Conservation (phyloP, 257 asterid genomes). For the Penstemon newberryi region DNA sequence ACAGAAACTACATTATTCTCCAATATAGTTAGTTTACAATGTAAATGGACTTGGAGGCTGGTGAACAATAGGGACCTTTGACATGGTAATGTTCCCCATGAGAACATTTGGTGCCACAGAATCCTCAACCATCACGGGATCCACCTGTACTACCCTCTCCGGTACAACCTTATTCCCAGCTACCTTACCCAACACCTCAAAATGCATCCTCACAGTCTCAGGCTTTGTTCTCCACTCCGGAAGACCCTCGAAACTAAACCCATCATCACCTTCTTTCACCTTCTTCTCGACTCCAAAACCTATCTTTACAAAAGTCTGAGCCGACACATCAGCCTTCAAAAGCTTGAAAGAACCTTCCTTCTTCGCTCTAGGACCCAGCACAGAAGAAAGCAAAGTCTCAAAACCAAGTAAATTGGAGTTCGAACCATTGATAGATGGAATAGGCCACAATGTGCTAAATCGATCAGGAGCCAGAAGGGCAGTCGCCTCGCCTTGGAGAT, state of each 20-base stretch:
- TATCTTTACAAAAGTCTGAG: slow-evolving; percentile 82
- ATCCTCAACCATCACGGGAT: slow-evolving; percentile 70
- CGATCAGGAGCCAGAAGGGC: slow-evolving; percentile 53
- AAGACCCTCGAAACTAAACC: slow-evolving; percentile 41
- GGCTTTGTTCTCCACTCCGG: slow-evolving; percentile 90
- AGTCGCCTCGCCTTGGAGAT: slow-evolving; percentile 69
- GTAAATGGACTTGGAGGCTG: slow-evolving; percentile 66
- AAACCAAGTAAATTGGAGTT: slow-evolving; percentile 74
- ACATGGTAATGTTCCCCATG: slow-evolving; percentile 58
- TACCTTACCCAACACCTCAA: slow-evolving; percentile 89
- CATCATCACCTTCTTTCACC: slow-evolving; percentile 53
- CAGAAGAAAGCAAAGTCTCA: slow-evolving; percentile 71
- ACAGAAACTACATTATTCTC: background rate
- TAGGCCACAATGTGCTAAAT: slow-evolving; percentile 79
- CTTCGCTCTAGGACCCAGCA: slow-evolving; percentile 67
- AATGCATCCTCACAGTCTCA: slow-evolving; percentile 66
- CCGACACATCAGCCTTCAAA: slow-evolving; percentile 81
- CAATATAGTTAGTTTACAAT: slow-evolving; percentile 35
- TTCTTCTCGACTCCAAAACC: slow-evolving; percentile 84
- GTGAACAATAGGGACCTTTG: slow-evolving; percentile 56
- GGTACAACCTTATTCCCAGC: slow-evolving; percentile 89
- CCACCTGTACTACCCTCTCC: slow-evolving; percentile 75
- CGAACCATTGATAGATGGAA: slow-evolving; percentile 70
- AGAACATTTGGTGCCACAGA: slow-evolving; percentile 48
- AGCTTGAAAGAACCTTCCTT: slow-evolving; percentile 79